Base-by-base conservation (phyloP, 1,139 yeast species). In the Zygosaccharomyces pseudobailii region DNA sequence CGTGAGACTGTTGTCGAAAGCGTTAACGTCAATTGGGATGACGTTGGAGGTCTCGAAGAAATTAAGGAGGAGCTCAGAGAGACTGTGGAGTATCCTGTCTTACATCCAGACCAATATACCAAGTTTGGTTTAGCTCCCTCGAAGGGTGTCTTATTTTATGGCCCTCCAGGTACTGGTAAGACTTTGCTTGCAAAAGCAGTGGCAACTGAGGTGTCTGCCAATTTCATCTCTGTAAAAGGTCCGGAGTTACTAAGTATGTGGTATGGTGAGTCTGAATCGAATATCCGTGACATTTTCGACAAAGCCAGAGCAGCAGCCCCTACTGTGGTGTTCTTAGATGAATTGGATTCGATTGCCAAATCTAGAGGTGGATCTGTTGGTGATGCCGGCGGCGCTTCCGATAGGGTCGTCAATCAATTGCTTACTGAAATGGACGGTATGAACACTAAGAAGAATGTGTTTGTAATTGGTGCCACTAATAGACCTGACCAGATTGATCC, bases 81-180 rank as follows among this genome's bases (percentile, higher is more conserved):
- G 77, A 92, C 98, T 50, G 98, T 92, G 54, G 97, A 92, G 73
- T 92, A 92, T 69, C 99, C 99, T 32, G 98, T 92, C 46, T 78
- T 90, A 68, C 97, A 92, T 71, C 97, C 99, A 69, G 98, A 92
- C 66, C 96, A 90, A 78, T 92, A 89, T 74, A 88, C 94, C 72
- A 92, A 92, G 75, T 90, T 92, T 67, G 98, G 98, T 55, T 80
- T 92, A 70, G 84, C 97, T 19, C 98, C 98, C 47, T 82, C 97
- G 45, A 90, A 90, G 74, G 99, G 99, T 74, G 97, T 92, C 57
- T 77, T 94, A 68, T 92, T 94, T 77, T 92, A 87, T 71, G 99
- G 99, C 61, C 98, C 98, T 48, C 98, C 98, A 53, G 98, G 98
- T 84, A 90, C 97, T 55, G 98, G 98, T 87, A 90, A 90, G 73